phyloP scores from a whole-genome alignment of 2,329 filamentous ascomycete genomes.

The Amauroascus verrucosus region DNA sequence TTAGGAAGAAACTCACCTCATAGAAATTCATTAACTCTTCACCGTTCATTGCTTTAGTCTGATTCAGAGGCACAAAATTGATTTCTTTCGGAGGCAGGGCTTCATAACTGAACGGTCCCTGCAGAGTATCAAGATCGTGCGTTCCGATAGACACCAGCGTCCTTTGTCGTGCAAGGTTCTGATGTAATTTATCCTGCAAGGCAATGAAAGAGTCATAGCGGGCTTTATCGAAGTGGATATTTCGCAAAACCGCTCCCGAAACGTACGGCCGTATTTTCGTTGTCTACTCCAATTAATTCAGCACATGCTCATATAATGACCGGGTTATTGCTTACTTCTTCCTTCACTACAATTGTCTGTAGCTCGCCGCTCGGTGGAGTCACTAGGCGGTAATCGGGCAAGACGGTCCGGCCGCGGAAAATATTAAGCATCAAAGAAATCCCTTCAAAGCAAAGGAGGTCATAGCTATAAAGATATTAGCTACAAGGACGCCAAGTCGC shows the following conservation, averaged over 20 bases:
- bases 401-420: constrained; percentile 65
- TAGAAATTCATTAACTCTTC: constrained; percentile 91
- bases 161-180: constrained; percentile 84
- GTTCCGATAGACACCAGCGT: constrained; percentile 96
- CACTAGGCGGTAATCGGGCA: constrained; percentile 70
- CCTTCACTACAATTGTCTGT: constrained; percentile 68
- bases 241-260: constrained; percentile 77
- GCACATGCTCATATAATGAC: not conserved
- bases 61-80: constrained; percentile 81
- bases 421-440: constrained; percentile 93
- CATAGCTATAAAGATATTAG: constrained; percentile 44
- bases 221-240: constrained; percentile 82
- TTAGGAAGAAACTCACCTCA: constrained; percentile 41
- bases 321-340: constrained; percentile 39
- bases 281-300: constrained; percentile 43
- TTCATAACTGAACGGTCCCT: constrained; percentile 95
- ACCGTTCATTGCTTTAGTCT: constrained; percentile 76
- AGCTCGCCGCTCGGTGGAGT: constrained; percentile 62
- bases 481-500: constrained; percentile 2
- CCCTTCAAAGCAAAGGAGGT: constrained; percentile 96
- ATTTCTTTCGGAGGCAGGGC: constrained; percentile 85
- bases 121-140: constrained; percentile 84
- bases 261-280: constrained; percentile 74
- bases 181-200: constrained; percentile 94
- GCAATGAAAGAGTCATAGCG: constrained; percentile 96